These are phyloP conservation scores for Aeminium ludgeri DNA, from an alignment of 495 filamentous ascomycete genomes.

Conservation along the genomic window DNA sequence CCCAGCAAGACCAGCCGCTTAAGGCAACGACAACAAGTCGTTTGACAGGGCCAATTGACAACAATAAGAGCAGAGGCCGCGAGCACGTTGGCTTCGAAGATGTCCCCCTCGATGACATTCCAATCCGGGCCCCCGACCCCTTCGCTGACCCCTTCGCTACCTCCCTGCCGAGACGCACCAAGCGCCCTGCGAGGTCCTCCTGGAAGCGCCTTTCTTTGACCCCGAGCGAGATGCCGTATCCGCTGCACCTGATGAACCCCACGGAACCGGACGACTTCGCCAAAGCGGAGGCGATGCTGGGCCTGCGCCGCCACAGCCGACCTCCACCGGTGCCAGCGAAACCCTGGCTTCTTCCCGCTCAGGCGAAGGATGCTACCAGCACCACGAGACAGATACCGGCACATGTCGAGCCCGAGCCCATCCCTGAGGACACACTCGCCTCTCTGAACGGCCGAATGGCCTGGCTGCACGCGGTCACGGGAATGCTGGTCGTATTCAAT, in stretches of 20 bases:
- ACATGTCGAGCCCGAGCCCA: background rate
- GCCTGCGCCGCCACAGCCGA: background rate
- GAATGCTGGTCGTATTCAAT: constrained; percentile 13
- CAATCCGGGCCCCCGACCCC: no score
- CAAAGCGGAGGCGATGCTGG: background rate
- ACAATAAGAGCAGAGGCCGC: no score
- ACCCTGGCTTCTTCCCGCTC: no score
- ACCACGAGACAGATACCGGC: background rate
- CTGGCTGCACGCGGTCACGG: constrained; percentile 10
- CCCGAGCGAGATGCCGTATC: constrained; percentile 6
- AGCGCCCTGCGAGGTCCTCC: no score
- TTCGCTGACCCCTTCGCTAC: no score
- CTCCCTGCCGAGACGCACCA: no score
- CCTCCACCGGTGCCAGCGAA: background rate
- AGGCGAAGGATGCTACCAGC: background rate
- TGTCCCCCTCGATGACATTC: no score
- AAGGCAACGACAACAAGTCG: no score
- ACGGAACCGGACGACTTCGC: background rate
- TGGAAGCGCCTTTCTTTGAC: constrained; percentile 1
- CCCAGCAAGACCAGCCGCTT: no score
- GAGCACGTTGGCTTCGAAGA: no score
- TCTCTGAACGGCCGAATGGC: constrained; percentile 10
- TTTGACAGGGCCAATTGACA: no score
- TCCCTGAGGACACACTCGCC: background rate
- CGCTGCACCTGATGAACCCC: background rate